Percentiles rank a stretch among this genome's conserved stretches.
Conservation (phyloP, 805 yeast species). For the Candida oleophila region DNA sequence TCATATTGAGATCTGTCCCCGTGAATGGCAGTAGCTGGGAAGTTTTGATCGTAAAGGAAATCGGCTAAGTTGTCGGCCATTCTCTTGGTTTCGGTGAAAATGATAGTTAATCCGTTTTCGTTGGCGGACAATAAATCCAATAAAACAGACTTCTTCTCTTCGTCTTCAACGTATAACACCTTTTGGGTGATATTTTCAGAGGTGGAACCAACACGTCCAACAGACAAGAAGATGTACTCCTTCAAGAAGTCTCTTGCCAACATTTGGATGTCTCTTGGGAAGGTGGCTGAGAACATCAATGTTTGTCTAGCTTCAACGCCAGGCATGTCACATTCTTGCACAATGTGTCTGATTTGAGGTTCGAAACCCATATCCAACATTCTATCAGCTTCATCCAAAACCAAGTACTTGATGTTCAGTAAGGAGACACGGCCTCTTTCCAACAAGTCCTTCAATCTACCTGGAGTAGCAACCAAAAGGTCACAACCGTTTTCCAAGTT, state of each 20-base stretch:
- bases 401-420: constrained; percentile 86
- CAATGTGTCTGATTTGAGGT: constrained; percentile 98
- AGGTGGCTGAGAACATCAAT: constrained; percentile 97
- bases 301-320: constrained; percentile 89
- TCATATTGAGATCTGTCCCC: constrained; percentile 98
- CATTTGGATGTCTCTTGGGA: constrained; percentile 96
- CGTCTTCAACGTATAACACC: constrained; percentile 87
- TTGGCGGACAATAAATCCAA: constrained; percentile 80
- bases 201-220: constrained; percentile 99
- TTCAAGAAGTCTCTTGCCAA: constrained; percentile 96
- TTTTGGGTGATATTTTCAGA: constrained; percentile 97
- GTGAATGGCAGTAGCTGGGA: constrained; percentile 98
- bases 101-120: constrained; percentile 82
- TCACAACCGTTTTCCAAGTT: constrained; percentile 93
- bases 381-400: constrained; percentile 98
- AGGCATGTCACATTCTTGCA: constrained; percentile 98
- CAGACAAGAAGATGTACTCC: constrained; percentile 92
- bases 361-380: constrained; percentile 99
- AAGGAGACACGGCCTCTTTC: constrained; percentile 94
- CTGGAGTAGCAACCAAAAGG: constrained; percentile 96
- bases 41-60: constrained; percentile 80
- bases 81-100: constrained; percentile 97
- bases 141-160: constrained; percentile 85
- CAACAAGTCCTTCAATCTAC: constrained; percentile 93
- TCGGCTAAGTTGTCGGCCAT: constrained; percentile 96